Base-by-base conservation (phyloP, 805 yeast species). In the Saturnispora hagleri region DNA sequence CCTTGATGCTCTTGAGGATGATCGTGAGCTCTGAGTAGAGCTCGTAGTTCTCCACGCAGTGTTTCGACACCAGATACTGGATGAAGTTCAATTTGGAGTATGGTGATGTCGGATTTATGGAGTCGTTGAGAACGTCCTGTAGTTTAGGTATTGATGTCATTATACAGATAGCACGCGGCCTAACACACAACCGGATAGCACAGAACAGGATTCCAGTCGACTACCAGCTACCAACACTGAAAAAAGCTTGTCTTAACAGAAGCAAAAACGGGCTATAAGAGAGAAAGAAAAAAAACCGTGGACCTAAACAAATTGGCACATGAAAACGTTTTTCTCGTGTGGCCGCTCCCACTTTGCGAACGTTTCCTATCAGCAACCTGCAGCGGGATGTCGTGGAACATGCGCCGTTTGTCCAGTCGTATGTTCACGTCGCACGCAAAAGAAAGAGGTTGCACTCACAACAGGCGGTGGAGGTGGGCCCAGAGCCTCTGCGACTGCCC, bases 11-110 rank as follows among this genome's bases (percentile, higher is more conserved):
- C 2, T 51, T 36, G 3, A 60, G 52, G 28, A 68, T 57, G 31
- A 47, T 48, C 5, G 54, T 53, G 17, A 67, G 51, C 27, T 64
- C 65, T 24, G 60, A 43, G 45, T 59, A 66, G 51, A 68, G 67
- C 42, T 69, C 71, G 20, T 68, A 58, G 47, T 68, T 69, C 52
- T 69, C 72, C 3, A 62, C 38, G 53, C 72, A 68, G 52, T 67
- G 70, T 43, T 64, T 61, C 31, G 60, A 58, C 2, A 60, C 51
- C 28, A 69, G 56, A 47, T 60, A 68, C 45, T 60, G 57, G 13
- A 59, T 54, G 51, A 69, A 69, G 28, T 62, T 56, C 6, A 55
- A 49, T 33, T 61, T 62, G 5, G 67, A 61, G 45, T 60, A 67
- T 2, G 46, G 50, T 3, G 57, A 54, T 2, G 53, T 55, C 9